A percentile compares a stretch with the other conserved stretches of the same genome.
Conservation (phyloP, 257 asterid genomes). For the Scutellaria minor region DNA sequence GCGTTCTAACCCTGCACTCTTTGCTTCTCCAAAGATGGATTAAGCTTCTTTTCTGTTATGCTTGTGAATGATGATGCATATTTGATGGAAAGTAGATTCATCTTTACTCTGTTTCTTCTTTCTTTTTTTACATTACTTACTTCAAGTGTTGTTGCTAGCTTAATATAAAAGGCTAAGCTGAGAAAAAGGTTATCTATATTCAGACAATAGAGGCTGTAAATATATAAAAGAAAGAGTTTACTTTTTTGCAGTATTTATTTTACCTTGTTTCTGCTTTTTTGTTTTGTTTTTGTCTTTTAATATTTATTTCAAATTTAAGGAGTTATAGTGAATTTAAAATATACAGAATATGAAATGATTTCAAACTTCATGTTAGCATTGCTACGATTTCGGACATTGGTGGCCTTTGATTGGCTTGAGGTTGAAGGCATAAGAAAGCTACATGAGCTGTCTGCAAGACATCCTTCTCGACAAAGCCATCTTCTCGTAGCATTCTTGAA, state of each 20-base stretch:
- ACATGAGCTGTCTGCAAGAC: slow-evolving; percentile 56
- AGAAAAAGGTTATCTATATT: slow-evolving; percentile 27
- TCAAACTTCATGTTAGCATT: slow-evolving; percentile 51
- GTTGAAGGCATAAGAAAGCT: slow-evolving; percentile 71
- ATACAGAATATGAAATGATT: too few relatives aligned
- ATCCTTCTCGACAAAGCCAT: slow-evolving; percentile 50
- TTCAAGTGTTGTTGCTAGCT: slow-evolving; percentile 26
- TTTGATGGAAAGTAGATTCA: not conserved
- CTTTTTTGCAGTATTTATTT: not conserved
- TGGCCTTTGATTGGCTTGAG: slow-evolving; percentile 66
- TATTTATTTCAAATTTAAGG: too few relatives aligned
- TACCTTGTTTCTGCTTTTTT: too few relatives aligned
- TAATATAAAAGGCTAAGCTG: slow-evolving; percentile 23
- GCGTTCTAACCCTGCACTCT: not conserved
- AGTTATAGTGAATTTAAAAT: too few relatives aligned
- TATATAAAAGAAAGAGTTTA: not conserved
- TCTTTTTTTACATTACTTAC: not conserved
- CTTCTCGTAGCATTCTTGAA: slow-evolving; percentile 51
- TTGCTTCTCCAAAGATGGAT: slow-evolving; percentile 18
- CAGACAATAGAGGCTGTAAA: slow-evolving; percentile 21
- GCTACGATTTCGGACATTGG: slow-evolving; percentile 88
- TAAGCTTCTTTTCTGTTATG: not conserved
- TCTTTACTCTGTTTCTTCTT: not conserved
- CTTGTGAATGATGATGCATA: not conserved
- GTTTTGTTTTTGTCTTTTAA: too few relatives aligned